Base-by-base conservation (phyloP, 805 yeast species). In the Metschnikowia gelsemii region DNA sequence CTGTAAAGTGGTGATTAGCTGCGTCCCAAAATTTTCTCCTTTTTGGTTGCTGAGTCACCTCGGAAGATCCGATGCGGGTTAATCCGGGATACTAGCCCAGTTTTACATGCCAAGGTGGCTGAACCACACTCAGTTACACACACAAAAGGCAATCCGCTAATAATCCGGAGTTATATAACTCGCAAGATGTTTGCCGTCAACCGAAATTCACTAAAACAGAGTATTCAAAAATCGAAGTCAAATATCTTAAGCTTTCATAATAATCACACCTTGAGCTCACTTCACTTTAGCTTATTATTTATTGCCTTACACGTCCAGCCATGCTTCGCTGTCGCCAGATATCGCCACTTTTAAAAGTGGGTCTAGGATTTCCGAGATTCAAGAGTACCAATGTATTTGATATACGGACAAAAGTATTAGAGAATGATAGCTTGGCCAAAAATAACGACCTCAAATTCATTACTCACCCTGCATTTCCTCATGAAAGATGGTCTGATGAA, bases 381-480 rank as follows among this genome's bases (percentile, higher is more conserved):
- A n/a, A n/a, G n/a, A n/a, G 29, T 4, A 11, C 29, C 4, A 26
- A 17, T 8, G 14, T 26, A 11, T 16, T 28, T 13, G 49, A 50
- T 35, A 43, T 51, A 28, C 38, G 40, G 16, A 52, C 56, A 16
- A 35, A 42, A 7, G 34, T 52, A 19, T 40, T 52, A 22, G 43
- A 43, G 12, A 42, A 52, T 36, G 39, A 23, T 14, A 34, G 44
- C 18, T 23, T 38, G 19, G 27, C 16, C 31, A 61, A 55, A 41
- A 58, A 58, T 34, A 54, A 63, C 43, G 74, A 70, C 47, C 55
- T 49, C 30, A 38, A 58, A 27, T 67, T 62, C 47, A 62, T 69
- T 25, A 66, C 73, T 9, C 71, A 68, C 40, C 71, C 72, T 0
- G 44, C 63, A 20, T 70, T 68, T 44, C 61, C 63, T 1, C 74